Conservation (phyloP, 257 asterid genomes). For the Solanum sparsipilum region DNA sequence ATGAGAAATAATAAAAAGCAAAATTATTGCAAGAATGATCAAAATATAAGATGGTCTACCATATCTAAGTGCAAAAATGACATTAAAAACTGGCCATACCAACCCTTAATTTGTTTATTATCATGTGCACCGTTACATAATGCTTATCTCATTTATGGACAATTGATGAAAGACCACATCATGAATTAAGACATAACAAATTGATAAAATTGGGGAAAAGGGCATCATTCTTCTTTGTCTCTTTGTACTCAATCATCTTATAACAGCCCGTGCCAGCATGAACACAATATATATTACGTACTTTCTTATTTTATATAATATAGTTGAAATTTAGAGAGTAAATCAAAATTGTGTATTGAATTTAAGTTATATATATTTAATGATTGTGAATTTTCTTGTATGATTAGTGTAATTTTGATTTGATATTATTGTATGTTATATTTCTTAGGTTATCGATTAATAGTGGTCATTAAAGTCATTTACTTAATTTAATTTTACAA, state of each 20-base stretch:
- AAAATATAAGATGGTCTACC: constrained; percentile 8
- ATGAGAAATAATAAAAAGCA: neutral
- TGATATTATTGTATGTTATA: neutral
- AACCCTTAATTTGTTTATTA: neutral
- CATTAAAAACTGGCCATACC: constrained; percentile 2
- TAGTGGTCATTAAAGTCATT: neutral
- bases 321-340: no score
- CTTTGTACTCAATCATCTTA: constrained; percentile 15
- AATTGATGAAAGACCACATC: constrained; percentile 30
- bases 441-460: neutral
- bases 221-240: constrained; percentile 32
- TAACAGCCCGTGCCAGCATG: no score
- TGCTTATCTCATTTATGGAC: constrained; percentile 17
- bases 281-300: no score
- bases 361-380: neutral
- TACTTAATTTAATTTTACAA: neutral
- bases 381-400: neutral
- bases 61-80: constrained; percentile 13
- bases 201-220: constrained; percentile 7
- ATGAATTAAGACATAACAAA: constrained; percentile 40
- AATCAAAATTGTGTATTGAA: neutral
- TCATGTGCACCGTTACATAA: constrained; percentile 12
- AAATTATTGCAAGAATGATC: neutral
- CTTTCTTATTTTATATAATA: no score
- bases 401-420: neutral